These are phyloP conservation scores for Lyophyllum shimeji DNA, from an alignment of 768 basidiomycete species.

Conservation along the genomic window DNA sequence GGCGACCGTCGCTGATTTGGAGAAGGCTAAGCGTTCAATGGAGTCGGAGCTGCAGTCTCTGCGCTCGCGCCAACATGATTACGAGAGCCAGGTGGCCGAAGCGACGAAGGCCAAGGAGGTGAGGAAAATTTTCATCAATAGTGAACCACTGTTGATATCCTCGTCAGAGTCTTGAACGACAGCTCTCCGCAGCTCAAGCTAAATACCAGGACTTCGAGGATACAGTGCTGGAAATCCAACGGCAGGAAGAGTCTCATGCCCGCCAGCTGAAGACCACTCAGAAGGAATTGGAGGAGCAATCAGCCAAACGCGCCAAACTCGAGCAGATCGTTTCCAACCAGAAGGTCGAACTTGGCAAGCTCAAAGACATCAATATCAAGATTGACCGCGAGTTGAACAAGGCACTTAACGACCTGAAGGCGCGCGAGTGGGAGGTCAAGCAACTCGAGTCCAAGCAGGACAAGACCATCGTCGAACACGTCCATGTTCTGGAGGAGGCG, in stretches of 20 bases:
- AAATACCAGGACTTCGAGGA: constrained; percentile 91
- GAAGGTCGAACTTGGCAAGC: constrained; percentile 65
- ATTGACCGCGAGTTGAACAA: constrained; percentile 82
- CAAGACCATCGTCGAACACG: constrained; percentile 98
- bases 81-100: constrained; percentile 63
- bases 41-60: constrained; percentile 75
- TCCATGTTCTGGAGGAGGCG: constrained; percentile 93
- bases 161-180: constrained; percentile 70
- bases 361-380: constrained; percentile 70
- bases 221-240: constrained; percentile 76
- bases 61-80: constrained; percentile 67
- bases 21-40: constrained; percentile 63
- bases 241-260: constrained; percentile 73
- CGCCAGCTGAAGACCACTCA: constrained; percentile 69
- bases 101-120: constrained; percentile 75
- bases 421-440: constrained; percentile 82
- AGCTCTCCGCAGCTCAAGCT: constrained; percentile 66
- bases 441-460: constrained; percentile 87
- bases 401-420: constrained; percentile 75
- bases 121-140: constrained; percentile 17
- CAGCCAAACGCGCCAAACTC: constrained; percentile 67
- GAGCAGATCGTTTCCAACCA: constrained; percentile 63
- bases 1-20: constrained; percentile 50
- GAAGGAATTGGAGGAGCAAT: constrained; percentile 76
- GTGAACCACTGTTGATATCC: constrained; percentile 4